Conservation (phyloP, 2,329 filamentous ascomycete genomes). For the Beauveria sp. region DNA sequence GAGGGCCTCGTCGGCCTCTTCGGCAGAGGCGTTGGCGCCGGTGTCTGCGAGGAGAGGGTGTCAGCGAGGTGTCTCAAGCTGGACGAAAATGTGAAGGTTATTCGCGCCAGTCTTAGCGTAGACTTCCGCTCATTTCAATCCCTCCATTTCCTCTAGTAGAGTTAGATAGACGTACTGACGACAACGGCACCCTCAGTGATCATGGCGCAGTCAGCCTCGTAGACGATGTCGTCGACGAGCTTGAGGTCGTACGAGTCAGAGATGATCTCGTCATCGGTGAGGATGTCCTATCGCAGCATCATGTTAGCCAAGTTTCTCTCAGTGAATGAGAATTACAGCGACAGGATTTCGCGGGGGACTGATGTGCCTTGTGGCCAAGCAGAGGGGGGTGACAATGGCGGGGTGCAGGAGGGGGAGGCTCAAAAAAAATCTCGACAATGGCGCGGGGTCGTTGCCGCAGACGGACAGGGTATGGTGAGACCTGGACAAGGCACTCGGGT, state of each 20-base stretch:
- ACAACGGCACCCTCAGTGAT: slow-evolving; percentile 69
- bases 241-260: slow-evolving; percentile 88
- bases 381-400: slow-evolving; percentile 3
- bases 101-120: background rate
- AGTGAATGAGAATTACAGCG: background rate
- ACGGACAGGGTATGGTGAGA: background rate
- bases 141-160: background rate
- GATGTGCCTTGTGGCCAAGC: background rate
- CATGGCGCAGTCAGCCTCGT: slow-evolving; percentile 88
- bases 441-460: background rate
- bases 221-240: slow-evolving; percentile 70
- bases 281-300: slow-evolving; percentile 58
- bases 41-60: slow-evolving; percentile 49
- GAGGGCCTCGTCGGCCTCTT: slow-evolving; percentile 69
- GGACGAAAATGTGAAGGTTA: background rate
- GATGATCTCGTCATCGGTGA: slow-evolving; percentile 91
- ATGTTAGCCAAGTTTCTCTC: background rate
- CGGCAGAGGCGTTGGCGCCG: slow-evolving; percentile 94
- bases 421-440: background rate
- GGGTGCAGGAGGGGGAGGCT: slow-evolving; percentile 6
- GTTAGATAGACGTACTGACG: slow-evolving; percentile 53
- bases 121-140: no score
- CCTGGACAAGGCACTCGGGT: background rate
- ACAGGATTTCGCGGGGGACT: background rate
- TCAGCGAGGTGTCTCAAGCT: slow-evolving; percentile 10